These are phyloP conservation scores for Fusarium papillatum DNA, from an alignment of 2,329 filamentous ascomycete genomes.

Conservation along the genomic window DNA sequence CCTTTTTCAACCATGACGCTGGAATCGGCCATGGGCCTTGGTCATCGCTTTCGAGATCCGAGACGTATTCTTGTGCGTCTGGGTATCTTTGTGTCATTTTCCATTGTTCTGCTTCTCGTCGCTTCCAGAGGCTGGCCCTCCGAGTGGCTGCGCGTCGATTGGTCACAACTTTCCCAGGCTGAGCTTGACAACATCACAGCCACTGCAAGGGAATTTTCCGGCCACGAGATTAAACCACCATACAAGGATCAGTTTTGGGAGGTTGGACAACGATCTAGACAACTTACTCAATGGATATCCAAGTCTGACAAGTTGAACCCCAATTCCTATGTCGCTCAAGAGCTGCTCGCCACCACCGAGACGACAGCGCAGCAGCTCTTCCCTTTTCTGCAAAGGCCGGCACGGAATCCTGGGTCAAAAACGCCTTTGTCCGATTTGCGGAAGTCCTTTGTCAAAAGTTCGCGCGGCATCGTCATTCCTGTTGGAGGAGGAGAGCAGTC, in stretches of 20 bases:
- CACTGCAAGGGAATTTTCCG: conserved; percentile 29
- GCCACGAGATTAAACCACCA: conserved; percentile 40
- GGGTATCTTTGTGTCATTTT: conserved; percentile 1
- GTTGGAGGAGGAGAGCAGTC: conserved; percentile 40
- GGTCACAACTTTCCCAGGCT: not conserved
- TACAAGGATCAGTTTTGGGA: conserved; percentile 49
- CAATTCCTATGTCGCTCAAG: too few relatives aligned
- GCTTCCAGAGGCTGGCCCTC: conserved; percentile 1
- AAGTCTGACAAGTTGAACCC: too few relatives aligned
- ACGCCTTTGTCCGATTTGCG: conserved; percentile 45
- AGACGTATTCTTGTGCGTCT: conserved; percentile 8
- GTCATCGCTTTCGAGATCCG: not conserved
- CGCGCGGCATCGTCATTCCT: conserved; percentile 50
- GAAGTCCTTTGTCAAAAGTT: conserved; percentile 14
- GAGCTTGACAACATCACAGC: conserved; percentile 12
- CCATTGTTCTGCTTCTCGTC: not conserved
- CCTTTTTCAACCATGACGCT: not conserved
- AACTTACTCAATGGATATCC: not conserved
- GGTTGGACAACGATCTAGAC: conserved; percentile 41
- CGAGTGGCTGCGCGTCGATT: not conserved
- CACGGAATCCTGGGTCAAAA: conserved; percentile 5
- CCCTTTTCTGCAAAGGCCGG: conserved; percentile 36
- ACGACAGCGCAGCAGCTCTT: conserved; percentile 23
- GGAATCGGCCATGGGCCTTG: not conserved
- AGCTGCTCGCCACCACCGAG: too few relatives aligned